Evolutionary conservation across 768 basidiomycete species (phyloP), one percentile per base, ranked within the genome.

Genomic region (Pleurotus pulmonarius): DNA sequence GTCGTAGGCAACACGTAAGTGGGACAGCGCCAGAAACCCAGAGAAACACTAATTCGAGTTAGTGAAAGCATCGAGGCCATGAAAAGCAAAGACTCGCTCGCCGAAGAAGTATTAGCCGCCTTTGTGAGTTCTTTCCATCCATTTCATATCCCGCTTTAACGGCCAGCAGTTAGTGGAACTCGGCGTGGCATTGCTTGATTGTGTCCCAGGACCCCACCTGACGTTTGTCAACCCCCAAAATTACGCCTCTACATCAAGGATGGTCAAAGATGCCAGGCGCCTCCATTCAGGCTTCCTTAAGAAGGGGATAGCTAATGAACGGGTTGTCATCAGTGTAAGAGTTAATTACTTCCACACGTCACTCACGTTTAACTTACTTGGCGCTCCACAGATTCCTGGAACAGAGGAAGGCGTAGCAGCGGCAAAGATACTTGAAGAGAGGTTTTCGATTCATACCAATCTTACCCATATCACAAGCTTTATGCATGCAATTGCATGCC

Each of bases 401-500:
- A 86, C 84, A 0, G 74, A 78, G 37, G 70, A 70, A 25, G 86
- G 85, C 13, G 72, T 86, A 11, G 52, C 57, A 22, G 84, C 85
- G 5, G 76, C 82, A 0, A 66, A 63, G 22, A 60, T 64, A 49
- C 74, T 86, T 9, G 66, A 70, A 37, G 59, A 65, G 18, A 62
- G 63, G 45, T 61, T 77, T 47, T 63, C 64, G n/a, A 77, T 85
- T 26, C 69, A 74, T 18, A 78, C 78, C 18, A 82, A 85, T 64
- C 65, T 87, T 39, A 72, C 72, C 39, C 61, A 79, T 46, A 83
- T 85, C n/a, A 73, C 81, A 3, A 73, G 70, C 46, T 69, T 85
- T n/a, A 61, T 72, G 29, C 86, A 87, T 57, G 83, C 80, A 4
- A 72, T 72, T n/a, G 73, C 74, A 3, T 87, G 86, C 57, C 75